Conservation (phyloP, 2,329 filamentous ascomycete species). For the Tolypocladium tundrense region DNA sequence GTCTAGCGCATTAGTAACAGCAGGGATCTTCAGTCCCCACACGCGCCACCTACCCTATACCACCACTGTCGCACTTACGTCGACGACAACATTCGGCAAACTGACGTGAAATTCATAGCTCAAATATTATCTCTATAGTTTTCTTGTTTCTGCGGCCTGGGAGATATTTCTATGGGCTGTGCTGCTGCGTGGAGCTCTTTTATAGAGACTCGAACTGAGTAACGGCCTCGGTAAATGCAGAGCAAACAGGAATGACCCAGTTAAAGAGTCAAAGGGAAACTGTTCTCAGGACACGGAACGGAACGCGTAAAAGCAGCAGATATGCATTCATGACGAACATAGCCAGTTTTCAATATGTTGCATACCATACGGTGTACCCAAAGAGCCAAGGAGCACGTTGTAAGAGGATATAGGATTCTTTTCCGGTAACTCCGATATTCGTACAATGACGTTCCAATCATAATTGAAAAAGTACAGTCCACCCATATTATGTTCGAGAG, state of each 20-base stretch:
- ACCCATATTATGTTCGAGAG: conserved; percentile 7
- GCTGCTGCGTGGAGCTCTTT: background rate
- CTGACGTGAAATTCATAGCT: background rate
- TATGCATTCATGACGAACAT: too few species aligned
- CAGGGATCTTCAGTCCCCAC: background rate
- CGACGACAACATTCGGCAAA: background rate
- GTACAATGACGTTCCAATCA: conserved; percentile 5
- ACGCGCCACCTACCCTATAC: background rate
- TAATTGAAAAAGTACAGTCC: conserved; percentile 19
- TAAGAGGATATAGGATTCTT: background rate
- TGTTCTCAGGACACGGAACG: too few species aligned
- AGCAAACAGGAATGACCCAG: too few species aligned
- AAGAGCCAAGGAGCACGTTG: background rate
- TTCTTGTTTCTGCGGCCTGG: background rate
- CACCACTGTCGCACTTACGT: background rate
- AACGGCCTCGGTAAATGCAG: too few species aligned
- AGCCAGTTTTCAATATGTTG: too few species aligned
- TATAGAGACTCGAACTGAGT: too few species aligned
- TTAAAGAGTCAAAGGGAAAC: too few species aligned
- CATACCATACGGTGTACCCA: too few species aligned
- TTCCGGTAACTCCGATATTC: background rate
- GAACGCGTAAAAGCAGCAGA: too few species aligned
- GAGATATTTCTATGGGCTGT: background rate
- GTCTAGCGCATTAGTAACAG: background rate
- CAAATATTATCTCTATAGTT: too few species aligned